Evolutionary conservation across 768 basidiomycete genomes (phyloP), one percentile per base, ranked within the genome.

Genomic region (Termitomyces sp.): DNA sequence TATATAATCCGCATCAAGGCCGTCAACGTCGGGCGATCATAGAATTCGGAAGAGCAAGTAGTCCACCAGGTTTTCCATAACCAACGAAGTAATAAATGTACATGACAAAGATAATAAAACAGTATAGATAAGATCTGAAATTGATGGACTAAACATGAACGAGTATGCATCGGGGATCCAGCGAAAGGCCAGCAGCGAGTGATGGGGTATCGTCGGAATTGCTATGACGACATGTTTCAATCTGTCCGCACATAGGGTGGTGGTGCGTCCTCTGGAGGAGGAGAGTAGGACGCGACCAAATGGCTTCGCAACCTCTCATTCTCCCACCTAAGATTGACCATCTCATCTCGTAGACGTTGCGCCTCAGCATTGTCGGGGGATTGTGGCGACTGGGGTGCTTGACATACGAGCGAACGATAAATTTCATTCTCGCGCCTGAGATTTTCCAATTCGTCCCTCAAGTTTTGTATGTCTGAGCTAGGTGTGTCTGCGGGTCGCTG

Each of bases 391-490:
- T 38, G 37, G 24, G 46, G 22, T 17, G 51, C n/a, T 15, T 53
- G 58, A 9, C 42, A 38, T 12, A 37, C 40, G 17, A 59, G 51
- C 14, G 35, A 44, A 14, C 51, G 43, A n/a, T 53, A 53, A 2
- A 59, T 46, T 24, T 59, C 58, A 22, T 56, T 56, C n/a, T 59
- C 58, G 15, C 52, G 45, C 35, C 52, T 30, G 17, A 59, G 58
- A 37, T 56, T 37, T 24, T 56, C 58, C 19, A 56, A 43, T 22
- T 56, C 58, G 4, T 59, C 41, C 28, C 28, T 28, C 22, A 59
- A 26, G 11, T n/a, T 26, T 53, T 37, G 51, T 15, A 45, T 24
- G 9, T 56, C 55, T 14, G 52, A 11, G 34, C 28, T 19, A 10
- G 38, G 21, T n/a, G 42, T 15, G 24, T 54, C 17, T 22, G 49